These are phyloP conservation scores for Pseudotsuga menziesii DNA, from an alignment of 75 land plant genomes.

Conservation along the genomic window DNA sequence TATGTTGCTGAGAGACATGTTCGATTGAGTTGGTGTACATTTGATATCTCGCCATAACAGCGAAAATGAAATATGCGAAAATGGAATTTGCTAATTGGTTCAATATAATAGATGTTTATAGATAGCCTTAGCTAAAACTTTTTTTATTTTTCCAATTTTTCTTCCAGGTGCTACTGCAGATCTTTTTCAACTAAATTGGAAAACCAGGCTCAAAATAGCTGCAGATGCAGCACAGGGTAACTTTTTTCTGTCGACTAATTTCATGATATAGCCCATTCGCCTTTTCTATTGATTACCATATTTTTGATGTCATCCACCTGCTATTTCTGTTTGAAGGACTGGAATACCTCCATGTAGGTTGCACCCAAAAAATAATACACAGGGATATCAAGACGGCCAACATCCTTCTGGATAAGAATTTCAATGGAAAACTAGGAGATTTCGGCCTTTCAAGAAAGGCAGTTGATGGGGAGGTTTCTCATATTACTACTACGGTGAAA, in stretches of 20 bases:
- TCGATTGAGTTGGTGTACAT: no score
- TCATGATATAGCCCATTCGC: background rate
- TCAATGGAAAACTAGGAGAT: constrained; percentile 7
- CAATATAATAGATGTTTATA: no score
- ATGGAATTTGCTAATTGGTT: no score
- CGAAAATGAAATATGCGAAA: no score
- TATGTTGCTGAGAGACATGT: no score
- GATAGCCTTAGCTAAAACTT: no score
- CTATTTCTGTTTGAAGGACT: constrained; percentile 9
- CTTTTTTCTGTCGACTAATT: background rate
- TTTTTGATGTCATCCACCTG: background rate
- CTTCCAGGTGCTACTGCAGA: background rate
- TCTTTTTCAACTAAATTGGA: background rate
- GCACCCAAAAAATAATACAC: constrained; percentile 11
- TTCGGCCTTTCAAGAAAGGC: constrained; percentile 16
- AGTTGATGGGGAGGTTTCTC: background rate
- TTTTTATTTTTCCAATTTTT: no score
- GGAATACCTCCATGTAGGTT: constrained; percentile 12
- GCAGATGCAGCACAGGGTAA: background rate
- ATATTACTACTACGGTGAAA: constrained; percentile 13
- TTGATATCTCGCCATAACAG: no score
- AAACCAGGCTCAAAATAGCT: background rate
- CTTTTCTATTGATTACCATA: background rate
- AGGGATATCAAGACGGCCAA: constrained; percentile 13
- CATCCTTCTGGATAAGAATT: constrained; percentile 4